A percentile compares a stretch with the other conserved stretches of the same genome.
Evolutionary conservation across 108 stramenopile genomes (phyloP).

Genomic region (Cyclotella choctawhatcheeana): DNA sequence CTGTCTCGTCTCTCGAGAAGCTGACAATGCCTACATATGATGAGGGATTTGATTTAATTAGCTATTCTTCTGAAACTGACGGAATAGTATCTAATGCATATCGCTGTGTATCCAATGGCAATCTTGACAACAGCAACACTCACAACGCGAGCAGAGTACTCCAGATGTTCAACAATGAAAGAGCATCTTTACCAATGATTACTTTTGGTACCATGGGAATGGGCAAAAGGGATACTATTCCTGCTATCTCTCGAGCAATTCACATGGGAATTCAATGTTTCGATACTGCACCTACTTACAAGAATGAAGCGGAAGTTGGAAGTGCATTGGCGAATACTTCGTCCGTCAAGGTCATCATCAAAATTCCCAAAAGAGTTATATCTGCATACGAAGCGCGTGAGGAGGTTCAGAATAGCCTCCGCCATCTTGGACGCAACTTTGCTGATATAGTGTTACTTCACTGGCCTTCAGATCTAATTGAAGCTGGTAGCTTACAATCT

Average conservation of each 20-base stretch:
- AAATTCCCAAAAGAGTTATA: slow-evolving; percentile 75
- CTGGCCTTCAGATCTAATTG: slow-evolving; percentile 83
- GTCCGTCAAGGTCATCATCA: slow-evolving; percentile 55
- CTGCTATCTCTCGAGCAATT: slow-evolving; percentile 47
- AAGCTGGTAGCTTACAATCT: slow-evolving; percentile 41
- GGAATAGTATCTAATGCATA: slow-evolving; percentile 25
- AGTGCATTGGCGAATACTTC: slow-evolving; percentile 26
- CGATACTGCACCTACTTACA: slow-evolving; percentile 89
- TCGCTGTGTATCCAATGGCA: slow-evolving; percentile 5
- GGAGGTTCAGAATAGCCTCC: slow-evolving; percentile 57
- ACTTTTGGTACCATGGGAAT: slow-evolving; percentile 75
- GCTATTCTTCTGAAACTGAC: slow-evolving; percentile 32
- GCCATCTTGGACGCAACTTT: slow-evolving; percentile 32
- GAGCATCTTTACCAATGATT: slow-evolving; percentile 52
- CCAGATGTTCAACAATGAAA: slow-evolving; percentile 20
- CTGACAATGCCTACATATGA: slow-evolving; percentile 63
- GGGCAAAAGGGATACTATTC: slow-evolving; percentile 41
- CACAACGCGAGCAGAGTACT: slow-evolving; percentile 6
- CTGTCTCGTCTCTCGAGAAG: slow-evolving; percentile 51
- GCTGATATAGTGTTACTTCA: slow-evolving; percentile 80
- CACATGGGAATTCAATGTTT: slow-evolving; percentile 54
- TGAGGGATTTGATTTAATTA: slow-evolving; percentile 66
- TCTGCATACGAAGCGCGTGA: slow-evolving; percentile 58
- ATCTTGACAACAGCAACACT: background rate
- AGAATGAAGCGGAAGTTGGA: slow-evolving; percentile 76